phyloP scores from a whole-genome alignment of 768 basidiomycete genomes.

The Brasilioporus rufonigricans region DNA sequence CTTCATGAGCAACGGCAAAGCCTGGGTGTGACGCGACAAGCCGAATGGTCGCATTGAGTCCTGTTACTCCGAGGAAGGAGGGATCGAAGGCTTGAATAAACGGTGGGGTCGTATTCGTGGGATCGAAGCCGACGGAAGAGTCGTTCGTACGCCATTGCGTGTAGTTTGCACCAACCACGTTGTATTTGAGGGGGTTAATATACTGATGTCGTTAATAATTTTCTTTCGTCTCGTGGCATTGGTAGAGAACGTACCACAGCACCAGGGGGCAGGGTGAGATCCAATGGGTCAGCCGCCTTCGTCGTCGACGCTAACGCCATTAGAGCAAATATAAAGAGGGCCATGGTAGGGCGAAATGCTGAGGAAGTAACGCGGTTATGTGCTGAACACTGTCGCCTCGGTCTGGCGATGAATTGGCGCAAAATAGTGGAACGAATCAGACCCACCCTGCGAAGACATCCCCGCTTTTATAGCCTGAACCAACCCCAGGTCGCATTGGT shows the following conservation, averaged over 20 bases:
- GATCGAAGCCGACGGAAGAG: conserved; percentile 52
- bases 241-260: conserved; percentile 22
- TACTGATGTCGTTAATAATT: conserved; percentile 33
- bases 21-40: conserved; percentile 60
- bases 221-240: neutral
- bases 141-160: conserved; percentile 35
- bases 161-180: conserved; percentile 48
- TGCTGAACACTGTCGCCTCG: neutral
- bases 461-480: neutral
- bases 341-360: neutral
- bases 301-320: conserved; percentile 1
- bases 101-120: conserved; percentile 54
- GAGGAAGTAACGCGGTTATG: neutral
- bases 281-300: neutral
- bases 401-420: neutral
- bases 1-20: conserved; percentile 79
- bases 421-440: neutral
- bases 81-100: conserved; percentile 59
- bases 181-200: conserved; percentile 48
- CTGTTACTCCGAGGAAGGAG: conserved; percentile 59
- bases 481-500: too few relatives aligned
- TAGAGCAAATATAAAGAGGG: neutral
- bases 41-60: conserved; percentile 53
- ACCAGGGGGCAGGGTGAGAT: conserved; percentile 15
- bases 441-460: neutral